phyloP scores from a whole-genome alignment of 75 land plant species.

The Cunninghamia lanceolata region DNA sequence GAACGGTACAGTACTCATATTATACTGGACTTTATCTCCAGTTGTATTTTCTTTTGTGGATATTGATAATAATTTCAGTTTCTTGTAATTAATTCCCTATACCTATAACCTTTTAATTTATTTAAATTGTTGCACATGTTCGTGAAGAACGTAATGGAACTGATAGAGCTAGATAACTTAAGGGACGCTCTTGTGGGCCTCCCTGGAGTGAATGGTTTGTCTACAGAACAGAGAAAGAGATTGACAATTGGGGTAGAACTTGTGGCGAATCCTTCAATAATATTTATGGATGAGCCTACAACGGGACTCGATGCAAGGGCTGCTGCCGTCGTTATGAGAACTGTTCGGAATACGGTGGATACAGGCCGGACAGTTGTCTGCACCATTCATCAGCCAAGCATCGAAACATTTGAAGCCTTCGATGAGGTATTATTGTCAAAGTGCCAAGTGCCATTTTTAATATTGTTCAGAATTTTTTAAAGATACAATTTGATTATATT shows the following conservation, averaged over 20 bases:
- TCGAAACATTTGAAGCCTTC: conserved; percentile 44
- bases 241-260: conserved; percentile 67
- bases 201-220: conserved; percentile 55
- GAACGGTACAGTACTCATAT: not conserved
- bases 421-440: not conserved
- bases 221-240: conserved; percentile 61
- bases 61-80: too few relatives aligned
- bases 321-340: conserved; percentile 65
- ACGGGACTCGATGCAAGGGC: conserved; percentile 68
- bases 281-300: conserved; percentile 66
- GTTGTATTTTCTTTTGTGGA: too few relatives aligned
- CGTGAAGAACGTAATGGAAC: conserved; percentile 26
- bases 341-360: conserved; percentile 59
- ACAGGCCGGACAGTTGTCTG: conserved; percentile 73
- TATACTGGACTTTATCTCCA: too few relatives aligned
- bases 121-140: conserved; percentile 13
- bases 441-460: too few relatives aligned
- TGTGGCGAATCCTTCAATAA: conserved; percentile 64
- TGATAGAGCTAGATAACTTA: conserved; percentile 21
- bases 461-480: too few relatives aligned
- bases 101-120: not conserved
- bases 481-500: too few relatives aligned
- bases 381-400: conserved; percentile 74
- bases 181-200: conserved; percentile 21
- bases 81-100: too few relatives aligned